Evolutionary conservation across 306 rosid genomes (phyloP).

Genomic region (Malus sylvestris): DNA sequence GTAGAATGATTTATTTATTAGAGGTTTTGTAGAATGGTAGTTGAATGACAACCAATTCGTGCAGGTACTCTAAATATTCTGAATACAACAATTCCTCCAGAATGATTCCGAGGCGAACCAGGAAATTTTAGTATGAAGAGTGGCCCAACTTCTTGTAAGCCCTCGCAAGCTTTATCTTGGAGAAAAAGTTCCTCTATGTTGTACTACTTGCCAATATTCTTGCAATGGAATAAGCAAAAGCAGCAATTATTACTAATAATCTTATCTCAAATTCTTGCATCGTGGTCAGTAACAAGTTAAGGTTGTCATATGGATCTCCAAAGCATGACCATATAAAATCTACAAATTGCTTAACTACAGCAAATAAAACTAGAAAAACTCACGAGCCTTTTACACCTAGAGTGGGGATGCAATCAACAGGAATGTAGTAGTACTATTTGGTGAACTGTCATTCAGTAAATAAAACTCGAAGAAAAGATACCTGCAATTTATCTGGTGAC

Average conservation of each 20-base stretch:
- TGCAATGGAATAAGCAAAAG: background rate
- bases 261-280: background rate
- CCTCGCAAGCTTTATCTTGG: background rate
- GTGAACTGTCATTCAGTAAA: background rate
- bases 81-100: too few relatives aligned
- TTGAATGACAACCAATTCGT: too few relatives aligned
- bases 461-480: conserved; percentile 3
- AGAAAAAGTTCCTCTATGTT: background rate
- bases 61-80: too few relatives aligned
- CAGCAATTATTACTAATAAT: background rate
- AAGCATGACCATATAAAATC: background rate
- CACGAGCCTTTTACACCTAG: background rate
- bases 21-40: too few relatives aligned
- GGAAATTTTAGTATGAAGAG: too few relatives aligned
- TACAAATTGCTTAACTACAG: background rate
- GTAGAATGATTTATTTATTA: too few relatives aligned
- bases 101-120: too few relatives aligned
- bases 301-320: background rate
- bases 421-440: background rate
- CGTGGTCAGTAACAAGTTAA: background rate
- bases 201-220: background rate
- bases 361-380: background rate
- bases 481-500: conserved; percentile 92
- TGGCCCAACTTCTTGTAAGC: too few relatives aligned
- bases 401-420: background rate